Evolutionary conservation across 2,329 filamentous ascomycete species (phyloP).

Genomic region (Nigrospora osmanthi): DNA sequence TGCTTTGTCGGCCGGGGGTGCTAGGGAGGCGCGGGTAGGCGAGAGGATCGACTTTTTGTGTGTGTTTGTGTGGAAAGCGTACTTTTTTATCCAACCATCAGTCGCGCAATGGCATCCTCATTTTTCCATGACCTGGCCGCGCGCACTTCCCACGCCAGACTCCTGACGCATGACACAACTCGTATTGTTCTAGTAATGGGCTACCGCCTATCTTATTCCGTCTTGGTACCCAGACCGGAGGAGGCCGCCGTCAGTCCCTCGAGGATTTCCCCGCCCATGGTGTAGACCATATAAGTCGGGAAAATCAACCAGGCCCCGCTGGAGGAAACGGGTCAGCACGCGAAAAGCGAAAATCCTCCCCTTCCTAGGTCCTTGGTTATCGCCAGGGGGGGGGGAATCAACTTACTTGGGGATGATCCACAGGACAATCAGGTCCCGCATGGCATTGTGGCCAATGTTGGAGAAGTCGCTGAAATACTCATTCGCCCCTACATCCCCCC

Average conservation of each 20-base stretch:
- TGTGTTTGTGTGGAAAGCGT: neutral
- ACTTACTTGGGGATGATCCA: slow-evolving; percentile 55
- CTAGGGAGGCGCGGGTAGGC: too few species aligned
- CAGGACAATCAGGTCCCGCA: slow-evolving; percentile 34
- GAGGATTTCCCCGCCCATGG: slow-evolving; percentile 40
- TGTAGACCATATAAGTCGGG: slow-evolving; percentile 42
- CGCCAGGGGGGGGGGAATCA: too few species aligned
- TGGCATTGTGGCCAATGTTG: slow-evolving; percentile 49
- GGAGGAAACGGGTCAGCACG: neutral
- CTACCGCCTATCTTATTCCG: slow-evolving; percentile 22
- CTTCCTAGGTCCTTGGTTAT: too few species aligned
- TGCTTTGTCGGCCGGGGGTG: too few species aligned
- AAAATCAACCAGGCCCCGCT: slow-evolving; percentile 50
- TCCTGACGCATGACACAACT: neutral
- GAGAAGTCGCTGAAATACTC: slow-evolving; percentile 48
- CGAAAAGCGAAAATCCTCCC: neutral
- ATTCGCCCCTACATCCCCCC: slow-evolving; percentile 41
- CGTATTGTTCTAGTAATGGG: neutral
- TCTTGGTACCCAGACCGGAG: slow-evolving; percentile 23
- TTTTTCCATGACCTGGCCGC: neutral
- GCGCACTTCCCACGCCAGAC: neutral
- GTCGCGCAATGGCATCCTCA: neutral
- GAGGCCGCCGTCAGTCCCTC: slow-evolving; percentile 33
- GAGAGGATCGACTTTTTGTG: neutral
- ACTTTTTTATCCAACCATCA: too few species aligned